Conservation (phyloP, 108 stramenopile genomes). For the Skeletonema costatum region DNA sequence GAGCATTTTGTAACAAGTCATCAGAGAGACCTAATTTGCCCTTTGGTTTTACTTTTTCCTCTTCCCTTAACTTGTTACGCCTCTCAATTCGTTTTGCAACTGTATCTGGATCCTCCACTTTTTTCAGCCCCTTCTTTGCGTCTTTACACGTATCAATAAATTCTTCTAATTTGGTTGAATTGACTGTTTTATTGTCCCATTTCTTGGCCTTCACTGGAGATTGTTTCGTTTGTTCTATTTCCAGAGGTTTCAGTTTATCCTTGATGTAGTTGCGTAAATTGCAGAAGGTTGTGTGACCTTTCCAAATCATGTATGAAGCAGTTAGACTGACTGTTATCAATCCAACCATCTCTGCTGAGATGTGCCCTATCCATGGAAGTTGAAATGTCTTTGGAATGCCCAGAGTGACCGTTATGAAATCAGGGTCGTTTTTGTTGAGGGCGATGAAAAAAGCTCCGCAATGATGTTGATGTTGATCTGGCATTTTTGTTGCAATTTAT, state of each 20-base stretch:
- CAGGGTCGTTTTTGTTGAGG: not conserved
- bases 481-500: too few relatives aligned
- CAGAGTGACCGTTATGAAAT: not conserved
- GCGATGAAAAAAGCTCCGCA: not conserved
- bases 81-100: conserved; percentile 1
- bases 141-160: not conserved
- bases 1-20: not conserved
- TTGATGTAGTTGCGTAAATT: not conserved
- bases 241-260: not conserved
- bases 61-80: not conserved
- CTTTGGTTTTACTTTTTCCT: not conserved
- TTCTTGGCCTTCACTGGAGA: conserved; percentile 4
- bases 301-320: not conserved
- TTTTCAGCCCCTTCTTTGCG: not conserved
- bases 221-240: not conserved
- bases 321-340: not conserved
- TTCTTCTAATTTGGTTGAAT: not conserved
- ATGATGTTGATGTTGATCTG: not conserved
- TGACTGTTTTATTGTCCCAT: not conserved
- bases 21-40: not conserved
- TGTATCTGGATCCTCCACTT: conserved; percentile 3
- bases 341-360: not conserved
- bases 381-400: not conserved
- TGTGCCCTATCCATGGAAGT: not conserved
- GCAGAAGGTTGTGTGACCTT: not conserved